Evolutionary conservation across 345 rosid genomes (phyloP).

Genomic region (Hevea brasiliensis): DNA sequence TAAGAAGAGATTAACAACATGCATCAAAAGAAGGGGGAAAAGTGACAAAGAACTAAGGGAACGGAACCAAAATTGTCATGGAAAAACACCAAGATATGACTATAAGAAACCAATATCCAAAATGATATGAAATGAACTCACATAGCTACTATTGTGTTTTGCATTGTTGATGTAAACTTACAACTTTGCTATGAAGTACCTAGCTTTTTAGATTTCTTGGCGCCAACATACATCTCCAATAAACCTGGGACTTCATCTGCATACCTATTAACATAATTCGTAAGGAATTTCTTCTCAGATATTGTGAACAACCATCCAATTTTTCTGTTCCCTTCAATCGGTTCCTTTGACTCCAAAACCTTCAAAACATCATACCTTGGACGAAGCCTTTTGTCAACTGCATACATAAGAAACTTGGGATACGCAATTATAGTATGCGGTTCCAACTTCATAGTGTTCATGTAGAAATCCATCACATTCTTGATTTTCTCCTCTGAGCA

Average conservation of each 20-base stretch:
- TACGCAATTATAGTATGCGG: background rate
- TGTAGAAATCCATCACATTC: constrained; percentile 18
- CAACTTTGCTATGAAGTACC: background rate
- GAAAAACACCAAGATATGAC: background rate
- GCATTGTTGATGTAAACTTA: background rate
- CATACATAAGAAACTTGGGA: constrained; percentile 19
- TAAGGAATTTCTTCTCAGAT: constrained; percentile 21
- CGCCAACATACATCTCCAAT: constrained; percentile 22
- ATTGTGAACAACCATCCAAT: background rate
- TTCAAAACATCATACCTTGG: constrained; percentile 25
- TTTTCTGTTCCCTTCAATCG: background rate
- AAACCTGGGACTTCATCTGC: constrained; percentile 15
- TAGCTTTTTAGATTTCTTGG: background rate
- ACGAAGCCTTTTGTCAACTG: constrained; percentile 24
- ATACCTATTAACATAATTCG: constrained; percentile 19
- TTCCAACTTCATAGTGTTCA: constrained; percentile 15
- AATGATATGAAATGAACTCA: background rate
- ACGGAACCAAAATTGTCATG: background rate
- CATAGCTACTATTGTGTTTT: background rate
- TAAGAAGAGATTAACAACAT: background rate
- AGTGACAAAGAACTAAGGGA: background rate
- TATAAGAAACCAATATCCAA: background rate
- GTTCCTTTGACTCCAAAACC: constrained; percentile 27
- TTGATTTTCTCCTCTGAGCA: constrained; percentile 23
- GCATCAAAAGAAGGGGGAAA: background rate